A percentile compares a stretch with the other conserved stretches of the same genome.
These are phyloP conservation scores for Wickerhamiella occidentalis DNA, from an alignment of 805 yeast species.

Conservation along the genomic window DNA sequence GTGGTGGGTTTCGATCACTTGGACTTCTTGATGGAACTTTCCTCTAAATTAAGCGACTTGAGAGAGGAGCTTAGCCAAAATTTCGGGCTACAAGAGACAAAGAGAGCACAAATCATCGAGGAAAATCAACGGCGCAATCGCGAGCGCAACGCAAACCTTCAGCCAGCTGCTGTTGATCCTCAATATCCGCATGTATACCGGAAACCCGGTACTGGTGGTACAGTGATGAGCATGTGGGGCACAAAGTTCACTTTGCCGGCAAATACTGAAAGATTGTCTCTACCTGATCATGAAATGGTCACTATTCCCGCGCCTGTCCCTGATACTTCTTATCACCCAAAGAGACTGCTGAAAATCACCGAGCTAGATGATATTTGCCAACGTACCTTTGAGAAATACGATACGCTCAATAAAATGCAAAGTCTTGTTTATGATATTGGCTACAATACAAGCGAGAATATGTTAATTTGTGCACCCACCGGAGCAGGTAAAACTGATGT, in stretches of 20 bases:
- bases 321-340: constrained; percentile 29
- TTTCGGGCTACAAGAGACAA: constrained; percentile 16
- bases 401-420: constrained; percentile 73
- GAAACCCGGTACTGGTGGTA: constrained; percentile 47
- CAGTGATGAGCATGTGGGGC: constrained; percentile 66
- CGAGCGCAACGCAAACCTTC: constrained; percentile 19
- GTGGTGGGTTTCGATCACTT: constrained; percentile 76
- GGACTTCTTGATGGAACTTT: constrained; percentile 61
- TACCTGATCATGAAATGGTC: constrained; percentile 60
- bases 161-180: constrained; percentile 30
- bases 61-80: constrained; percentile 24
- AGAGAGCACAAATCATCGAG: constrained; percentile 17
- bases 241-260: constrained; percentile 66
- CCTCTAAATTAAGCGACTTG: constrained; percentile 26
- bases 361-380: constrained; percentile 68
- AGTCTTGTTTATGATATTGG: constrained; percentile 86
- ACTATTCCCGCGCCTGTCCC: constrained; percentile 52
- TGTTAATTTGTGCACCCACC: constrained; percentile 94
- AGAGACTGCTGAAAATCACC: constrained; percentile 40
- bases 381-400: constrained; percentile 72
- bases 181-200: constrained; percentile 82
- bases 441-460: constrained; percentile 82
- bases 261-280: constrained; percentile 47
- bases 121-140: constrained; percentile 16
- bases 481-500: constrained; percentile 98